Conservation (phyloP, 2,329 filamentous ascomycete genomes). For the Parastagonospora avenae region DNA sequence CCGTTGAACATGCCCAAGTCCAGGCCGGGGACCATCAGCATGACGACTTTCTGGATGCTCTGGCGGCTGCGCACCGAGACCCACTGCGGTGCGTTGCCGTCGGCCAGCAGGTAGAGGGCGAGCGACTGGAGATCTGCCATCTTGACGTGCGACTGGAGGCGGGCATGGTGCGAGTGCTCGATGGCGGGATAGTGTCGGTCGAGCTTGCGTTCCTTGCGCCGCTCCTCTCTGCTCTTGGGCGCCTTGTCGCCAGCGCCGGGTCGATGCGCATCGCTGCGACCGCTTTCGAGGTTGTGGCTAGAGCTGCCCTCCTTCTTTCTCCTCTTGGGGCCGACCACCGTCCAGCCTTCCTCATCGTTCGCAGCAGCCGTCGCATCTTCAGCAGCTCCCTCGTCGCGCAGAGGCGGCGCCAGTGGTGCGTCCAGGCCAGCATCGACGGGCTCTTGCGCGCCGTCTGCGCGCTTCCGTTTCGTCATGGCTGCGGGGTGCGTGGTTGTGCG, state of each 20-base stretch:
- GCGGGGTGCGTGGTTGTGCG: not conserved
- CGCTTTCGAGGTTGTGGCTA: not conserved
- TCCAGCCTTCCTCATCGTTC: constrained; percentile 35
- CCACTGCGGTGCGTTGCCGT: constrained; percentile 65
- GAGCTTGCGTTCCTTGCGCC: constrained; percentile 38
- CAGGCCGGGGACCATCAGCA: constrained; percentile 89
- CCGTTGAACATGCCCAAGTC: constrained; percentile 88
- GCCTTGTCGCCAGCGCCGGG: constrained; percentile 6
- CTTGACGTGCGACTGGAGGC: constrained; percentile 60
- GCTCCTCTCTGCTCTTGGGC: constrained; percentile 22
- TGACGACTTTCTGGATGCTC: constrained; percentile 74
- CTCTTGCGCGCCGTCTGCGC: constrained; percentile 21
- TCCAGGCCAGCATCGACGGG: constrained; percentile 34
- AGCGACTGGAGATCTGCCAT: constrained; percentile 64
- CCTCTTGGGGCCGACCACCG: constrained; percentile 32
- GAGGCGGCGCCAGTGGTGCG: constrained; percentile 31
- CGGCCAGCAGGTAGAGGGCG: constrained; percentile 64
- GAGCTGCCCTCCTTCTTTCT: constrained; percentile 23
- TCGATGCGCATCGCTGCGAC: constrained; percentile 8
- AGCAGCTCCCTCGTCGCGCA: constrained; percentile 24
- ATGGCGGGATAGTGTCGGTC: constrained; percentile 49
- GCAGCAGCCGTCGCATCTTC: constrained; percentile 12
- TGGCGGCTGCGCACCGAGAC: constrained; percentile 63
- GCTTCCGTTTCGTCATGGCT: constrained; percentile 40
- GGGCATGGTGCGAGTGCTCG: constrained; percentile 58